Conservation (phyloP, 257 asterid genomes). For the Vinca minor region DNA sequence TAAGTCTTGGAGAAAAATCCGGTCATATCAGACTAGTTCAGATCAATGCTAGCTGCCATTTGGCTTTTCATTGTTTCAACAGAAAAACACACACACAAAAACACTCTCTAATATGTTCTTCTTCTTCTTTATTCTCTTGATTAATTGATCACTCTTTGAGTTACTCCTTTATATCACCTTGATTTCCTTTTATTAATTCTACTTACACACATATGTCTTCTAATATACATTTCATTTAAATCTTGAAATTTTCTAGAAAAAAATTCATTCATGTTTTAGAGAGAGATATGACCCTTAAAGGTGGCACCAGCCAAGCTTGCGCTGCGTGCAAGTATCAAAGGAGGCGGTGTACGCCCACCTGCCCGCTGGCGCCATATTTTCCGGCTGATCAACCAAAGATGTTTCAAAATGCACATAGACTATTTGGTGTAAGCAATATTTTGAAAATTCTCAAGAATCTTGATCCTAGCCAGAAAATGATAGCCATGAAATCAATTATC, state of each 20-base stretch:
- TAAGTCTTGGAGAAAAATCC: slow-evolving; percentile 33
- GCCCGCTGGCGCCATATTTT: slow-evolving; percentile 76
- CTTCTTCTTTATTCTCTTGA: neutral
- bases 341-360: slow-evolving; percentile 59
- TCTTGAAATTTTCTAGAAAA: too few relatives aligned
- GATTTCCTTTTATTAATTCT: neutral
- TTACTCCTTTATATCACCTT: neutral
- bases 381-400: slow-evolving; percentile 76
- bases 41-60: slow-evolving; percentile 20
- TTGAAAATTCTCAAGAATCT: slow-evolving; percentile 50
- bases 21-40: slow-evolving; percentile 19
- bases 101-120: too few relatives aligned
- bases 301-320: slow-evolving; percentile 89
- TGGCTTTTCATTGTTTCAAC: too few relatives aligned
- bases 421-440: slow-evolving; percentile 75
- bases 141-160: neutral
- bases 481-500: slow-evolving; percentile 68
- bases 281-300: slow-evolving; percentile 61
- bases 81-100: too few relatives aligned
- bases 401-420: slow-evolving; percentile 65
- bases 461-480: slow-evolving; percentile 44
- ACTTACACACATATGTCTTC: neutral
- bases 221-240: slow-evolving; percentile 2
- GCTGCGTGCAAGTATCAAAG: slow-evolving; percentile 91
- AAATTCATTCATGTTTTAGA: slow-evolving; percentile 10